Percentiles rank a stretch among this genome's conserved stretches.
Evolutionary conservation across 176 grass and related monocot genomes (phyloP).

Genomic region (Aegilops longissima): DNA sequence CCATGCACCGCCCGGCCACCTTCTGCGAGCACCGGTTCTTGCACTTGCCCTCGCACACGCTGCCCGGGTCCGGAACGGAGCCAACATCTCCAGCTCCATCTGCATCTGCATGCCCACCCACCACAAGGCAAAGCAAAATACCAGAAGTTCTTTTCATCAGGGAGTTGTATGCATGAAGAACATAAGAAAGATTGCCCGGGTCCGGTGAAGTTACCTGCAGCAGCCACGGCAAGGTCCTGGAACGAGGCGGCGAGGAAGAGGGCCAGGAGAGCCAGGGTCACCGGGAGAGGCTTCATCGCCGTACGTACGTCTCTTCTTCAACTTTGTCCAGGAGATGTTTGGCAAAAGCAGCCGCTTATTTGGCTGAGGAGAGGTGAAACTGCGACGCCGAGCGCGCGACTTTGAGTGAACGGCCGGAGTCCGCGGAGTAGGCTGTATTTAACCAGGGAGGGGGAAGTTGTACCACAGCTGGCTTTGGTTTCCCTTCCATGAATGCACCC

Average conservation of each 20-base stretch:
- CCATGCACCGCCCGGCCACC: constrained; percentile 57
- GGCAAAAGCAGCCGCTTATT: neutral
- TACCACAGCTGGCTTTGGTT: neutral
- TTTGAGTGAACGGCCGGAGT: neutral
- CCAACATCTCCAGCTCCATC: no score
- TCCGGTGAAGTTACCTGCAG: constrained; percentile 30
- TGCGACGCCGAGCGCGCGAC: neutral
- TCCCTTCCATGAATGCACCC: neutral
- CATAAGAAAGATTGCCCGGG: neutral
- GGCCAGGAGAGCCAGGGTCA: neutral
- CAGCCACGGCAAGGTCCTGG: constrained; percentile 6
- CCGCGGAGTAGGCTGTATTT: neutral
- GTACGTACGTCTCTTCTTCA: neutral
- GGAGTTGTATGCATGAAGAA: neutral
- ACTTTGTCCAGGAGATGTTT: neutral
- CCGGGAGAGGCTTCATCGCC: constrained; percentile 18
- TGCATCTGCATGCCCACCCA: neutral
- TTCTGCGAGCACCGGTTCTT: constrained; percentile 53
- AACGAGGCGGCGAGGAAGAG: neutral
- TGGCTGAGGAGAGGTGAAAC: neutral
- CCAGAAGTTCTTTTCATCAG: no score
- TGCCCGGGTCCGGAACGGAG: neutral
- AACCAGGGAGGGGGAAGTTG: neutral
- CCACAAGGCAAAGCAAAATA: neutral
- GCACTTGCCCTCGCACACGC: constrained; percentile 63